A percentile compares a stretch with the other conserved stretches of the same genome.
These are phyloP conservation scores for Arachis stenosperma DNA, from an alignment of 306 rosid species.

Conservation along the genomic window DNA sequence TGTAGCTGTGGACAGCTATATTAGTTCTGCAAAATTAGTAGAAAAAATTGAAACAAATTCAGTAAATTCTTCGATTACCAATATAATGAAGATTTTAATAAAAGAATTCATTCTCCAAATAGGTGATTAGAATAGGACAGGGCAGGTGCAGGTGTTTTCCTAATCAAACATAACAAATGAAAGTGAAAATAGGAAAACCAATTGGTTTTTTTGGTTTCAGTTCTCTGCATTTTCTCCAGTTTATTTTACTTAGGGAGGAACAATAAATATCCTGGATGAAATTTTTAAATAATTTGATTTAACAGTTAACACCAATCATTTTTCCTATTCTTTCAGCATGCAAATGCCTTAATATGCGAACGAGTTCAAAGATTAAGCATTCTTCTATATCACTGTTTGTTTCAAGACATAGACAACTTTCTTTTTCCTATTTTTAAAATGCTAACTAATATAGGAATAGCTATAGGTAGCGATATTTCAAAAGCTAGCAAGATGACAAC, in stretches of 20 bases:
- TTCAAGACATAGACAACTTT: no score
- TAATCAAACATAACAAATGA: no score
- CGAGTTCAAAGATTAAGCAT: conserved; percentile 88
- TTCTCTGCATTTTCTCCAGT: conserved; percentile 7
- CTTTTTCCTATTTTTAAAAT: no score
- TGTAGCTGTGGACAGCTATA: no score
- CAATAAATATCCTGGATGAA: not conserved
- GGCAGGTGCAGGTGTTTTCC: no score
- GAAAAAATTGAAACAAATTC: no score
- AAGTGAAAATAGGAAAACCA: no score
- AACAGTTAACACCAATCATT: conserved; percentile 16
- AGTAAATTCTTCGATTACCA: not conserved
- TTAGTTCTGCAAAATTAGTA: conserved; percentile 3
- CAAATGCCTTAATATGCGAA: conserved; percentile 74
- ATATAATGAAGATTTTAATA: conserved; percentile 5
- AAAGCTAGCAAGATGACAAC: no score
- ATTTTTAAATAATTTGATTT: conserved; percentile 7
- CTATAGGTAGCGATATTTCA: no score
- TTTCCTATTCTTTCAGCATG: conserved; percentile 63
- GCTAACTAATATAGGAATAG: no score
- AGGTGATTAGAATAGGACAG: no score
- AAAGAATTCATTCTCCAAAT: conserved; percentile 3
- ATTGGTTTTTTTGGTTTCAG: no score
- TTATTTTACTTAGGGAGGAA: conserved; percentile 4
- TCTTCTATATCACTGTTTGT: conserved; percentile 80